Evolutionary conservation across 2,329 filamentous ascomycete genomes (phyloP).

Genomic region (Raffaelea albimanens): DNA sequence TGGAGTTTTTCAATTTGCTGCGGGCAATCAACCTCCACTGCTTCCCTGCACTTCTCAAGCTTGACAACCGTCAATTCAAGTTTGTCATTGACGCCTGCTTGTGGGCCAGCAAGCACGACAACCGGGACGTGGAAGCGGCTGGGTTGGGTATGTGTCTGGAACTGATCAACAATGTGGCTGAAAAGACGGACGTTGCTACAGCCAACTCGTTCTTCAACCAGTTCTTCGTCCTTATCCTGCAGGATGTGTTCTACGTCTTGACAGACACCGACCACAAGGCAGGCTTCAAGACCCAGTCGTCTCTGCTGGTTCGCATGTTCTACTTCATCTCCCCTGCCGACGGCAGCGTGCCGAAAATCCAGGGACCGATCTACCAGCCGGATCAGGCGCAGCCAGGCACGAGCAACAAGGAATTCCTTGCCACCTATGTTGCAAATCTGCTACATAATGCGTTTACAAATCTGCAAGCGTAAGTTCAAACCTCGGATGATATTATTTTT

Average conservation of each 20-base stretch:
- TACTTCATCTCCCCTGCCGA: conserved; percentile 77
- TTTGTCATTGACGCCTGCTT: conserved; percentile 99
- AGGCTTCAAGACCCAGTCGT: conserved; percentile 95
- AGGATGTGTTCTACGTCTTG: conserved; percentile 96
- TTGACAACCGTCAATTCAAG: conserved; percentile 96
- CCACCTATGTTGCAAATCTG: conserved; percentile 75
- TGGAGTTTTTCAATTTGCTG: conserved; percentile 98
- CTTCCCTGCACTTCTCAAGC: conserved; percentile 86
- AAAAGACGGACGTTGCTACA: conserved; percentile 75
- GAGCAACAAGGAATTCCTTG: conserved; percentile 82
- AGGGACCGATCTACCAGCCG: conserved; percentile 78
- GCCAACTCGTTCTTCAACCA: conserved; percentile 96
- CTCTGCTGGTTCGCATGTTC: conserved; percentile 90
- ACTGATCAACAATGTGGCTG: conserved; percentile 93
- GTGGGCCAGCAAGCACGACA: conserved; percentile 99
- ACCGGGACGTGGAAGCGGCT: conserved; percentile 92
- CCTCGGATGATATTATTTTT: too few relatives aligned
- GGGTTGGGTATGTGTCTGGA: conserved; percentile 98
- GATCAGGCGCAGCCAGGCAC: conserved; percentile 79
- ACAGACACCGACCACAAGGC: conserved; percentile 98
- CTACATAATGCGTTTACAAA: conserved; percentile 89
- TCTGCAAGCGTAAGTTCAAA: conserved; percentile 64
- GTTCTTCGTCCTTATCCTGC: conserved; percentile 90
- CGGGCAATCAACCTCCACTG: conserved; percentile 95
- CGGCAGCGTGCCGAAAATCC: conserved; percentile 68